A percentile compares a stretch with the other conserved stretches of the same genome.
These are phyloP conservation scores for Trichoderma arundinaceum DNA, from an alignment of 2,329 filamentous ascomycete genomes.

Conservation along the genomic window DNA sequence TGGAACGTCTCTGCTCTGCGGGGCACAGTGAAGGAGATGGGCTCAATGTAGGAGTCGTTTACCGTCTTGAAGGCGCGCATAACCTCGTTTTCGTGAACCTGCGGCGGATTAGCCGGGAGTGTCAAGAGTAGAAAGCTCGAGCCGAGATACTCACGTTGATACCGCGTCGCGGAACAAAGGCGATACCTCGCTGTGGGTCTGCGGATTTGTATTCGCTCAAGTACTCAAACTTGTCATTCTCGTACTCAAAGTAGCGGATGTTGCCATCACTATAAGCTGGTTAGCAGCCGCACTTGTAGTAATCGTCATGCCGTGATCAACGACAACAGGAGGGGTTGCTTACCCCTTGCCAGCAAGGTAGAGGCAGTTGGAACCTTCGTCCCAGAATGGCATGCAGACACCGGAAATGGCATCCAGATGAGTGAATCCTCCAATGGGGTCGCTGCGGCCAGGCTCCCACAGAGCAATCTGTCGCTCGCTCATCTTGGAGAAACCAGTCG, in stretches of 20 bases:
- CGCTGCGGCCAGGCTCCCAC: conserved; percentile 87
- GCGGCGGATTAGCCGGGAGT: conserved; percentile 35
- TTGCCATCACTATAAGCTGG: conserved; percentile 77
- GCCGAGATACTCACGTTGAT: conserved; percentile 72
- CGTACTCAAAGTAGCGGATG: conserved; percentile 98
- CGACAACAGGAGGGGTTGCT: conserved; percentile 42
- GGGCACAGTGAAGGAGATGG: conserved; percentile 96
- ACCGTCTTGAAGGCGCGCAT: conserved; percentile 97
- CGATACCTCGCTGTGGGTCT: conserved; percentile 92
- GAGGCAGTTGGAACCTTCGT: conserved; percentile 92
- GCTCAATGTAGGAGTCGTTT: conserved; percentile 92
- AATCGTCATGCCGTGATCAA: background rate
- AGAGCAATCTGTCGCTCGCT: conserved; percentile 94
- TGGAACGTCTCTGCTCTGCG: conserved; percentile 94
- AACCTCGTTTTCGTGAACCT: conserved; percentile 94
- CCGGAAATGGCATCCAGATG: conserved; percentile 94
- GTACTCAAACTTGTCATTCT: conserved; percentile 98
- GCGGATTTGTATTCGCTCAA: conserved; percentile 96
- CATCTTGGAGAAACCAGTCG: conserved; percentile 97
- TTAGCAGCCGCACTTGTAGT: conserved; percentile 4
- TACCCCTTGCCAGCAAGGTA: conserved; percentile 97
- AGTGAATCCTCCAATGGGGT: conserved; percentile 88
- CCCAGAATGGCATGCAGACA: conserved; percentile 99
- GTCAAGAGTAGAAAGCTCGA: background rate
- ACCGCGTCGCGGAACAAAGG: conserved; percentile 91